These are phyloP conservation scores for Eleusine indica DNA, from an alignment of 176 grass and related monocot genomes.

Conservation along the genomic window DNA sequence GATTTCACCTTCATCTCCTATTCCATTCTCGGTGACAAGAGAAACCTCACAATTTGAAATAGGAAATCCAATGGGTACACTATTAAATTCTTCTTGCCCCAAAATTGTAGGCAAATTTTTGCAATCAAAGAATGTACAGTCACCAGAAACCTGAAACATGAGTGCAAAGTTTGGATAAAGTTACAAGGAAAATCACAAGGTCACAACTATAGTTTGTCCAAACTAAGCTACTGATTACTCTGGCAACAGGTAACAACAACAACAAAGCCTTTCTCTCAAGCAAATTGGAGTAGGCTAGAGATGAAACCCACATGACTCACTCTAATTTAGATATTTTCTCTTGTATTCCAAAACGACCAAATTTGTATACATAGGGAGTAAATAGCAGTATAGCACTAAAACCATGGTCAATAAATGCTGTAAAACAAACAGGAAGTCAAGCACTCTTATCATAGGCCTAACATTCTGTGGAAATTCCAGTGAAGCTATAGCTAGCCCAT, in stretches of 20 bases:
- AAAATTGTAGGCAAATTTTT: slow-evolving; percentile 70
- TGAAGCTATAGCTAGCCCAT: not conserved
- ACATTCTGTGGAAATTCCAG: not conserved
- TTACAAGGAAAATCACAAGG: not conserved
- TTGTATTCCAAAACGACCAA: not conserved
- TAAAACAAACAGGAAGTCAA: slow-evolving; percentile 19
- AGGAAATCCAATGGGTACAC: slow-evolving; percentile 83
- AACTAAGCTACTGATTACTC: slow-evolving; percentile 11
- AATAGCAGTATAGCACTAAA: not conserved
- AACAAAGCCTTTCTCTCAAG: too few species aligned
- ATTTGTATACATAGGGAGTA: not conserved
- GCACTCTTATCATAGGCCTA: not conserved
- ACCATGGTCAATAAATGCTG: not conserved
- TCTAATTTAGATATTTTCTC: not conserved
- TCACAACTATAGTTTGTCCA: not conserved
- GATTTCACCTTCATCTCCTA: slow-evolving; percentile 72
- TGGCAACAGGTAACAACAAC: not conserved
- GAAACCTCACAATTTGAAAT: slow-evolving; percentile 81
- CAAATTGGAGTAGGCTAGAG: too few species aligned
- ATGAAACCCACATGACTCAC: not conserved
- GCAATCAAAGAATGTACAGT: slow-evolving; percentile 93
- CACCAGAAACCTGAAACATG: slow-evolving; percentile 81
- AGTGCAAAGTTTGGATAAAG: slow-evolving; percentile 17
- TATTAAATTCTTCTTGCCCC: slow-evolving; percentile 47
- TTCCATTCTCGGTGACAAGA: slow-evolving; percentile 40